These are phyloP conservation scores for Emergomyces orientalis DNA, from an alignment of 2,329 filamentous ascomycete genomes.

Conservation along the genomic window DNA sequence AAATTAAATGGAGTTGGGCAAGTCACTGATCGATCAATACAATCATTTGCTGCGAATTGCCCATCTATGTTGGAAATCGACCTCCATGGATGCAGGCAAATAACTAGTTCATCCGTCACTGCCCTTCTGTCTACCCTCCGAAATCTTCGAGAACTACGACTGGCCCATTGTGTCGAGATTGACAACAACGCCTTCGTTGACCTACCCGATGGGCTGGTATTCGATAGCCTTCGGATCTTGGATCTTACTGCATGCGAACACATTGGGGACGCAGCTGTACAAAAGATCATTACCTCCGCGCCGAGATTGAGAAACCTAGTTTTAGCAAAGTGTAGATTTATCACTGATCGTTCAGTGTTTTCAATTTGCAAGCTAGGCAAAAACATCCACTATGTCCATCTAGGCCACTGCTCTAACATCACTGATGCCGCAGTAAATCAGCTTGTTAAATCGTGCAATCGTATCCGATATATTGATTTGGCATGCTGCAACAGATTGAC, in stretches of 20 bases:
- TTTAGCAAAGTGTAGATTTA: slow-evolving; percentile 83
- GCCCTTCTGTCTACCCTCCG: slow-evolving; percentile 67
- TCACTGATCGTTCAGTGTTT: slow-evolving; percentile 80
- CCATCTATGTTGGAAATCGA: slow-evolving; percentile 95
- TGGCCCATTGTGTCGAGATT: slow-evolving; percentile 76
- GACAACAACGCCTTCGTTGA: slow-evolving; percentile 81
- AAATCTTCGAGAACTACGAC: slow-evolving; percentile 78
- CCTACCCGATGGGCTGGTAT: slow-evolving; percentile 58
- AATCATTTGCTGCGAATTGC: slow-evolving; percentile 79
- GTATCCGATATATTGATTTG: slow-evolving; percentile 93
- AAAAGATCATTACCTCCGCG: slow-evolving; percentile 76
- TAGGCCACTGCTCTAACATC: slow-evolving; percentile 86
- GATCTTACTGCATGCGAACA: slow-evolving; percentile 83
- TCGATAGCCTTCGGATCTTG: slow-evolving; percentile 83
- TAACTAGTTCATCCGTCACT: slow-evolving; percentile 77
- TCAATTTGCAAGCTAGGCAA: slow-evolving; percentile 85
- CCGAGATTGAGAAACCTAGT: slow-evolving; percentile 87
- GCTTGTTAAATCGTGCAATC: slow-evolving; percentile 75
- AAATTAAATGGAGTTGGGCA: slow-evolving; percentile 92
- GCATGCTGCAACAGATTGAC: slow-evolving; percentile 90
- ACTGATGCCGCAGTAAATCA: slow-evolving; percentile 81
- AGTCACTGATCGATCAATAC: slow-evolving; percentile 69
- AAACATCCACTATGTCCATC: slow-evolving; percentile 91
- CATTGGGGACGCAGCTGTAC: slow-evolving; percentile 76
- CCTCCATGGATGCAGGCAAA: slow-evolving; percentile 70